These are phyloP conservation scores for Epichloe baconii DNA, from an alignment of 2,329 filamentous ascomycete species.

Conservation along the genomic window DNA sequence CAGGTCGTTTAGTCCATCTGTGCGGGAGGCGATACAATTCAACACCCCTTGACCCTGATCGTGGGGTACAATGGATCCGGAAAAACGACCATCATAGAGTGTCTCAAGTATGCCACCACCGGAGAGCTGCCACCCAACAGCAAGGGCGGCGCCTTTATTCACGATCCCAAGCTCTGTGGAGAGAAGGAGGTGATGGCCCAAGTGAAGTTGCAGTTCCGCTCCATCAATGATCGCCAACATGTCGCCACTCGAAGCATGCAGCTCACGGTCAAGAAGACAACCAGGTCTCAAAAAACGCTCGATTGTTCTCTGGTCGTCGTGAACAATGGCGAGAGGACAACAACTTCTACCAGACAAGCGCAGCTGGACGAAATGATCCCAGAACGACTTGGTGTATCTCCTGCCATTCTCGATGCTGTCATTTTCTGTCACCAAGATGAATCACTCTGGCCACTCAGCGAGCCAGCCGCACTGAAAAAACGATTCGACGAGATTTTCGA, in stretches of 20 bases:
- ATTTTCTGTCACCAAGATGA: constrained; percentile 99
- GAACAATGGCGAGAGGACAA: constrained; percentile 66
- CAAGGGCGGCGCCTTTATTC: constrained; percentile 83
- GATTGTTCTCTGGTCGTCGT: constrained; percentile 66
- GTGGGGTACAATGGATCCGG: constrained; percentile 96
- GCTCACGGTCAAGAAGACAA: constrained; percentile 72
- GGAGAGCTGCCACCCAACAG: constrained; percentile 88
- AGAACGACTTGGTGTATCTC: constrained; percentile 75
- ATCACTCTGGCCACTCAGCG: constrained; percentile 90
- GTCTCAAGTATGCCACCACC: constrained; percentile 93
- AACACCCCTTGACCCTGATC: constrained; percentile 82
- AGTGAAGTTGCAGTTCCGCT: constrained; percentile 78
- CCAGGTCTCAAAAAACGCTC: constrained; percentile 60
- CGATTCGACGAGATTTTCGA: constrained; percentile 97
- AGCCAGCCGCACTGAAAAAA: constrained; percentile 75
- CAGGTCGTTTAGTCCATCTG: constrained; percentile 72
- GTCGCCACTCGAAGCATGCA: constrained; percentile 76
- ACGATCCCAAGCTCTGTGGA: constrained; percentile 84
- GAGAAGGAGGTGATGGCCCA: constrained; percentile 85
- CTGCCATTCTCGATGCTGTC: constrained; percentile 81
- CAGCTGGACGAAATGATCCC: constrained; percentile 79
- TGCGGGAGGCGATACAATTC: constrained; percentile 72
- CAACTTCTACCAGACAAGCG: constrained; percentile 65
- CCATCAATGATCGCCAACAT: constrained; percentile 64
- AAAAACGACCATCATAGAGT: constrained; percentile 98